phyloP scores from a whole-genome alignment of 441 rosid species.

The Oxalis stricta region DNA sequence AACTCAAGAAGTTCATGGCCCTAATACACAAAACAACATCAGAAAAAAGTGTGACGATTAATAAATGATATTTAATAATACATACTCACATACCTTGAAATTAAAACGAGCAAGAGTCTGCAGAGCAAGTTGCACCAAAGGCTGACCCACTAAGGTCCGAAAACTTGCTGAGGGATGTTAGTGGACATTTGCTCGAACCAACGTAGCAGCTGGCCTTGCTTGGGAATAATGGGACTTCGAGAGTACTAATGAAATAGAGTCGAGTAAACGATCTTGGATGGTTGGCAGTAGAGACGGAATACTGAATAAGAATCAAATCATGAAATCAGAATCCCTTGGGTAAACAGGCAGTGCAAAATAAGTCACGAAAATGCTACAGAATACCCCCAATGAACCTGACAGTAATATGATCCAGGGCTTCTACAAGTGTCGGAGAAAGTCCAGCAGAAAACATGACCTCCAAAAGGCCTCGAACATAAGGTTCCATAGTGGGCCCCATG shows the following conservation, averaged over 20 bases:
- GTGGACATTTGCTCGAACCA: constrained; percentile 44
- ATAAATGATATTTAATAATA: constrained; percentile 6
- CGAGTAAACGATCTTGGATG: constrained; percentile 86
- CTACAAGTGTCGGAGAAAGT: constrained; percentile 77
- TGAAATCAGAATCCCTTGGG: constrained; percentile 3
- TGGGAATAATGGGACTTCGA: constrained; percentile 70
- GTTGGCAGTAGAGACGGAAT: constrained; percentile 84
- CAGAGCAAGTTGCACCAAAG: constrained; percentile 88
- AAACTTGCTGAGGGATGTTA: constrained; percentile 46
- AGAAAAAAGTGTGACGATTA: constrained; percentile 11
- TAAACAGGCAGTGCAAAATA: constrained; percentile 8
- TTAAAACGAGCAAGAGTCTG: constrained; percentile 93
- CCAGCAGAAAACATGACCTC: constrained; percentile 86
- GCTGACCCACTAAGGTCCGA: constrained; percentile 65
- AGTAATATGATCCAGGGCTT: constrained; percentile 84
- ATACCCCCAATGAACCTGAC: constrained; percentile 34
- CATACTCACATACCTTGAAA: constrained; percentile 55
- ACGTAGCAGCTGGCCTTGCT: constrained; percentile 47
- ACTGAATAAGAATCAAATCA: constrained; percentile 35
- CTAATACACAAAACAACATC: constrained; percentile 35
- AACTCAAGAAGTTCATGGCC: constrained; percentile 98
- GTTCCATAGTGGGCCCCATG: constrained; percentile 87
- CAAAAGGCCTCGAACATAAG: constrained; percentile 71
- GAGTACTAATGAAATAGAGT: constrained; percentile 75
- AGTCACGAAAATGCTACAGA: constrained; percentile 4